phyloP scores from a whole-genome alignment of 2,329 filamentous ascomycete species.

The Fusarium sp. region DNA sequence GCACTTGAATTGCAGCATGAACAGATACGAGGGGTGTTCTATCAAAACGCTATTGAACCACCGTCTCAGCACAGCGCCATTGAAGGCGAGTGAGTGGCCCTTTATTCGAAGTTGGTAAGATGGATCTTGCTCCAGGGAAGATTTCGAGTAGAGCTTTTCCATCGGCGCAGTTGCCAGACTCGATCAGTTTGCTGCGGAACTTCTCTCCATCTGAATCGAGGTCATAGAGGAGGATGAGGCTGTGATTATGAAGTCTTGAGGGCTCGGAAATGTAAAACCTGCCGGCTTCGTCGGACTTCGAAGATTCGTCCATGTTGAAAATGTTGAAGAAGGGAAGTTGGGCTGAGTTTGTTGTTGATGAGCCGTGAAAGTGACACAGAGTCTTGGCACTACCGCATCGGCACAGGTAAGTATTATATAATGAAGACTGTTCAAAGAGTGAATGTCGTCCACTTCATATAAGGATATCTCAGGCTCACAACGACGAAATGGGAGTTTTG shows the following conservation, averaged over 20 bases:
- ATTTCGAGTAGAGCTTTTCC: conserved; percentile 50
- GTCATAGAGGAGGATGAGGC: conserved; percentile 49
- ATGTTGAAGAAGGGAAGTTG: not conserved
- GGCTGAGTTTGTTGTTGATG: too few species aligned
- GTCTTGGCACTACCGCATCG: too few species aligned
- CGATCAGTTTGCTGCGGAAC: conserved; percentile 51
- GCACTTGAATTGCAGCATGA: conserved; percentile 59
- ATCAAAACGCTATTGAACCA: conserved; percentile 65
- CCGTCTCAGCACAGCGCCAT: conserved; percentile 59
- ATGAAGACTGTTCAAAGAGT: too few species aligned
- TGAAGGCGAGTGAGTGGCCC: conserved; percentile 58
- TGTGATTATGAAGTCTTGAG: conserved; percentile 38
- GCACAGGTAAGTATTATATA: too few species aligned
- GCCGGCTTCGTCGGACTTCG: not conserved
- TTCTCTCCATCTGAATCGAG: conserved; percentile 50
- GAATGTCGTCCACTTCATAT: too few species aligned
- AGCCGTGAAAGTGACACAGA: too few species aligned
- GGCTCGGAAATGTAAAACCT: conserved; percentile 41
- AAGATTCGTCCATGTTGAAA: not conserved
- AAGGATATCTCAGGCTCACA: too few species aligned
- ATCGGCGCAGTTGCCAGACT: conserved; percentile 43
- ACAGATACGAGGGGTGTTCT: conserved; percentile 54
- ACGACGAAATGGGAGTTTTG: too few species aligned
- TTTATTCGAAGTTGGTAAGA: conserved; percentile 64
- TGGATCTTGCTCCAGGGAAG: conserved; percentile 57